Base-by-base conservation (phyloP, 805 yeast genomes). In the Wickerhamiella azymoides region DNA sequence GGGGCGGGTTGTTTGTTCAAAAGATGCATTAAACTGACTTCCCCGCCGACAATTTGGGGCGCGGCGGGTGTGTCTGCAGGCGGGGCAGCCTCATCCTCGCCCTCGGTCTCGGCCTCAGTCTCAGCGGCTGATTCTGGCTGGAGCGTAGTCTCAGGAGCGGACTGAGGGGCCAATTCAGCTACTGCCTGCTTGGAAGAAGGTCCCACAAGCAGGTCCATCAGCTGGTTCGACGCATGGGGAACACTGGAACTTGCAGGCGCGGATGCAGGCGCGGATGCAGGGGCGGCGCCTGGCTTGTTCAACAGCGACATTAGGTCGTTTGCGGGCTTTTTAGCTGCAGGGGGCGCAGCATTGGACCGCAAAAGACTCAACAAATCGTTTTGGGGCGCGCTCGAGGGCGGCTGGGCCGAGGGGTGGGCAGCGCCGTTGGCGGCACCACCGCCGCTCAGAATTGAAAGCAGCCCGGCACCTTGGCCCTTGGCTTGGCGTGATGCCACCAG, bases 401-500 rank as follows among this genome's bases (percentile, higher is more conserved):
- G 6, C 24, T 21, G 24, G 13, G 33, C 3, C 6, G 14, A 3
- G 5, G 39, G 40, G 5, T 24, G 18, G 26, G 14, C 19, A n/a
- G 44, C 21, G n/a, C 21, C 18, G 9, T 17, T 8, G 16, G n/a
- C n/a, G n/a, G n/a, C n/a, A n/a, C n/a, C n/a, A n/a, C 14, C 32
- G 8, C 42, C 39, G 19, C 40, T 21, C 25, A 47, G 40, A 33
- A 47, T 44, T 16, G 49, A 47, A n/a, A 47, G 39, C 45, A 47
- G 40, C 17, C 45, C 38, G 35, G 45, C 27, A 4, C 42, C 26
- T n/a, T 40, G 14, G 28, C 5, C 10, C 18, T 38, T 33, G 19
- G 35, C 17, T 24, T 40, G 46, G n/a, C 58, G 53, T 10, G 52
- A 45, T 11, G 51, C 32, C 3, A 55, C 48, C 14, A 55, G 50